Percentiles rank a stretch among this genome's conserved stretches.
These are phyloP conservation scores for Candolleomyces aberdarensis DNA, from an alignment of 768 basidiomycete species.

Conservation along the genomic window DNA sequence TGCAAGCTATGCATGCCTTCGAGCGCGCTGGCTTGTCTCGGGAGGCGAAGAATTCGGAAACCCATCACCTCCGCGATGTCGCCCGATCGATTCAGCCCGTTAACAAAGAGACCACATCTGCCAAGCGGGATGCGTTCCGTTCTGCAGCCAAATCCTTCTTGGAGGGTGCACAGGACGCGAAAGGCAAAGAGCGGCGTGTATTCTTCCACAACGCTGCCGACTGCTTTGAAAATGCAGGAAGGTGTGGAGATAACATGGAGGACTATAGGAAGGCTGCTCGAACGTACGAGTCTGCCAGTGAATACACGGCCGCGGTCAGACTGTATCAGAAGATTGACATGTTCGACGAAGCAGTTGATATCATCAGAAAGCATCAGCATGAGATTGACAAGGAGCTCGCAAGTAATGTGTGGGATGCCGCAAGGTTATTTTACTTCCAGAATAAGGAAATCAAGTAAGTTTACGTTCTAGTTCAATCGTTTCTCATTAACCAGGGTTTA, in stretches of 20 bases:
- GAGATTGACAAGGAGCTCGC: slow-evolving; percentile 29
- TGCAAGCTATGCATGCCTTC: slow-evolving; percentile 41
- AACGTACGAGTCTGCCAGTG: not conserved
- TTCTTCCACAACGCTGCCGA: slow-evolving; percentile 3
- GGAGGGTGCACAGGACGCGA: not conserved
- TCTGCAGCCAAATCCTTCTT: slow-evolving; percentile 12
- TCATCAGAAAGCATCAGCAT: slow-evolving; percentile 35
- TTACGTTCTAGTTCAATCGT: not conserved
- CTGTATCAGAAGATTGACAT: slow-evolving; percentile 43
- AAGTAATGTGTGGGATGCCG: slow-evolving; percentile 37
- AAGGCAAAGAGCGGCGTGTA: not conserved
- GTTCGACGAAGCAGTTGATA: slow-evolving; percentile 51
- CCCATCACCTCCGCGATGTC: slow-evolving; percentile 50
- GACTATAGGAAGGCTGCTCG: slow-evolving; percentile 30
- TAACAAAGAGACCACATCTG: slow-evolving; percentile 23
- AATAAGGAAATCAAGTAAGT: slow-evolving; percentile 33
- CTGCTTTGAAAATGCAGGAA: not conserved
- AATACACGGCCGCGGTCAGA: not conserved
- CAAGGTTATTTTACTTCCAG: slow-evolving; percentile 43
- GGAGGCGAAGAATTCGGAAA: slow-evolving; percentile 44
- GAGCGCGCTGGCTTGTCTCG: slow-evolving; percentile 14
- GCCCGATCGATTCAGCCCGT: slow-evolving; percentile 34
- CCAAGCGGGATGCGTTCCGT: slow-evolving; percentile 17
- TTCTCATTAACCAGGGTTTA: not conserved
- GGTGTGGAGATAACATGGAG: not conserved